Evolutionary conservation across 108 stramenopile species (phyloP), one percentile per base, ranked within the genome.

Genomic region (Phaeodactylum tricornutum): DNA sequence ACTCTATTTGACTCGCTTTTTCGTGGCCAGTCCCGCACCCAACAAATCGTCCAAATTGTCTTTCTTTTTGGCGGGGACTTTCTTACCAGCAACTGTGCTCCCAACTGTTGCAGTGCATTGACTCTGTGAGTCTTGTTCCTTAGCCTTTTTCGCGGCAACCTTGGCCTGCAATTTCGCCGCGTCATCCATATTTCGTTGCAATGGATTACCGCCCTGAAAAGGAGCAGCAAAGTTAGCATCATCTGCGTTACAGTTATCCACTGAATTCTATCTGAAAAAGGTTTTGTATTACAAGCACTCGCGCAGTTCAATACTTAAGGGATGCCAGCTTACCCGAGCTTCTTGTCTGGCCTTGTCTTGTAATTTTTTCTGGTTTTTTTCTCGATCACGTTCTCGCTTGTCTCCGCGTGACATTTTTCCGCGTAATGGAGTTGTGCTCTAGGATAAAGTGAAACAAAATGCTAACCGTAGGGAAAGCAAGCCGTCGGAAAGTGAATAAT

Each of bases 331-430:
- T 55, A 25, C 43, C 35, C 43, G 34, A 7, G 28, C 50, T 28
- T 60, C 42, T 4, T 69, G 71, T 27, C 71, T 57, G 17, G 48
- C 51, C 31, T 71, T 80, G 25, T 62, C 53, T 32, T 47, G 45
- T 44, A 57, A 43, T 34, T 72, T 70, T 33, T 78, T 79, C 50
- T 75, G 78, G 27, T 74, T 79, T 56, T 87, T 87, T 52, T 73
- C 76, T 42, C 85, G 62, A 50, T 82, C 85, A 38, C 75, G 56
- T 4, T 87, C 85, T 64, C 85, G 63, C 50, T 87, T 69, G 59
- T 87, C 76, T 29, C 85, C 85, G 45, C 85, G 66, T 29, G 81
- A 67, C 85, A 87, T 87, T n/a, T n/a, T n/a, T n/a, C n/a, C n/a
- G n/a, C n/a, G n/a, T n/a, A n/a, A n/a, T n/a, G n/a, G n/a, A n/a